Evolutionary conservation across 176 grass and related monocot genomes (phyloP), one percentile per base, ranked within the genome.

Genomic region (Carex littledalei): DNA sequence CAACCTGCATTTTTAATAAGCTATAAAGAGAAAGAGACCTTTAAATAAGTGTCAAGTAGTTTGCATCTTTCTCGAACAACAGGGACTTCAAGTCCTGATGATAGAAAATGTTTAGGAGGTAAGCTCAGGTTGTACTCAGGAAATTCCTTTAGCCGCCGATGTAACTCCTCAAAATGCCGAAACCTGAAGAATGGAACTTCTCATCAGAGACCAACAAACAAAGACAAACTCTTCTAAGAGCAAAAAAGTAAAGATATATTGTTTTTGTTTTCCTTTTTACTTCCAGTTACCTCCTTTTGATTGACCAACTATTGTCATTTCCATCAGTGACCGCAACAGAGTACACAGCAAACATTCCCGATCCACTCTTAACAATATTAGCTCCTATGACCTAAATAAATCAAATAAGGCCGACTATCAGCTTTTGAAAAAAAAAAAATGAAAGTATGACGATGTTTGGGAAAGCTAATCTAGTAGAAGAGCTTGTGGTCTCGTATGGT

Each of bases 131-230:
- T 94, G 85, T 96, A 99, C 53, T 99, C 93, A 26, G 97, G 61
- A 87, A 94, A 99, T 87, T 99, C 97, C 90, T 99, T 99, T 57
- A 99, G 80, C 80, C 86, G 93, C 47, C 93, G 87, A 96, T 99
- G 97, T 53, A 99, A 87, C 84, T 99, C 97, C 88, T 99, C 97
- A 58, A 99, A 99, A 90, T 99, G 97, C 66, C 97, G 93, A 83
- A 96, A 99, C 86, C 97, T 99, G 84, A 87, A 69, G 55, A 86
- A 86, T 88, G 53, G 62, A 61, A 79, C 2, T 10, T 56, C 39
- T 39, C 69, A 86, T 32, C 67, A n/a, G 20, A 37, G 68, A 16
- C 6, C 55, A 77, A 75, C 71, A 75, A 53, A 53, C 41, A 65
- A 49, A 47, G 9, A 65, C 24, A 18, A 47, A 79, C 10, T 65